These are phyloP conservation scores for Suillus sp. DNA, from an alignment of 768 basidiomycete genomes.

Conservation along the genomic window DNA sequence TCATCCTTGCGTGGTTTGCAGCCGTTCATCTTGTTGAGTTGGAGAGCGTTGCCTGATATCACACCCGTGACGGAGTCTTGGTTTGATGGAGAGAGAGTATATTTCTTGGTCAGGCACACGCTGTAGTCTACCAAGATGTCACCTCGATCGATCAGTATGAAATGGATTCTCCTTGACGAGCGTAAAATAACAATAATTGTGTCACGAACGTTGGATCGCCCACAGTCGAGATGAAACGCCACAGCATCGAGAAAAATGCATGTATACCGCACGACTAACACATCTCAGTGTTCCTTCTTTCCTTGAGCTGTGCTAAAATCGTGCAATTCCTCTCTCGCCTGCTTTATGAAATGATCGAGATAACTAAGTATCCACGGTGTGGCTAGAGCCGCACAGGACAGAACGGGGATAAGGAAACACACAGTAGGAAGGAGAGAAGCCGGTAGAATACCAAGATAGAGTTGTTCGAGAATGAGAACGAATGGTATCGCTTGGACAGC, in stretches of 20 bases:
- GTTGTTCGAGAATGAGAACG: constrained; percentile 57
- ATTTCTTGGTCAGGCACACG: constrained; percentile 12
- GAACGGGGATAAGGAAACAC: constrained; percentile 31
- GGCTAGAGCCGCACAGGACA: constrained; percentile 24
- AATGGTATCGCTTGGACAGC: constrained; percentile 44
- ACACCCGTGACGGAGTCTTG: background rate
- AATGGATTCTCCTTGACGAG: constrained; percentile 5
- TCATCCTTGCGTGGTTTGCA: constrained; percentile 83
- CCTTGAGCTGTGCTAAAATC: constrained; percentile 6
- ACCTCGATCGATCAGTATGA: constrained; percentile 5
- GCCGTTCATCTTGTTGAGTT: constrained; percentile 79
- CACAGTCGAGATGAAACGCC: constrained; percentile 8
- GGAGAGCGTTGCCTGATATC: constrained; percentile 41
- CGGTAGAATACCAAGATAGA: constrained; percentile 61
- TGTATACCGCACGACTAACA: constrained; percentile 23
- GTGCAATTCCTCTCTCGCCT: constrained; percentile 29
- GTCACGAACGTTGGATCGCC: constrained; percentile 7
- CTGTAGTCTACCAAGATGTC: constrained; percentile 8
- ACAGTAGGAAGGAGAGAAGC: constrained; percentile 46
- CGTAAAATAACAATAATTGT: constrained; percentile 6
- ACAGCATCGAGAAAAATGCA: constrained; percentile 25
- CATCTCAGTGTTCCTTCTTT: constrained; percentile 26
- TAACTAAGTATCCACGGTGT: constrained; percentile 23
- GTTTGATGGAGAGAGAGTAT: constrained; percentile 10
- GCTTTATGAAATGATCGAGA: constrained; percentile 24